A percentile compares a stretch with the other conserved stretches of the same genome.
These are phyloP conservation scores for Nakaseomyces bracarensis DNA, from an alignment of 1,139 yeast genomes.

Conservation along the genomic window DNA sequence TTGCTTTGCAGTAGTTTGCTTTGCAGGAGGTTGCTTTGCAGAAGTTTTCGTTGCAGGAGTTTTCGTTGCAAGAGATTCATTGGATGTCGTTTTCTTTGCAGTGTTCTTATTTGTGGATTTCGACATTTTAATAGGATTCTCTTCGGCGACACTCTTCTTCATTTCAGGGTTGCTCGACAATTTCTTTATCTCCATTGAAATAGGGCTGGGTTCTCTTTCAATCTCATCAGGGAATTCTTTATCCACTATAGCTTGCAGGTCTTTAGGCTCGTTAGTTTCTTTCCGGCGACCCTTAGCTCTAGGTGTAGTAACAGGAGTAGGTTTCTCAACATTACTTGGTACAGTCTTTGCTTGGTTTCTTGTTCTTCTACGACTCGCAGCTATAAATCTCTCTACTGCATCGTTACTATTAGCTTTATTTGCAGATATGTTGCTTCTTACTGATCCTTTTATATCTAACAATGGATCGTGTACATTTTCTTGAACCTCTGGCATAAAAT, in stretches of 20 bases:
- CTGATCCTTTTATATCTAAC: neutral
- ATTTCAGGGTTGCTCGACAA: neutral
- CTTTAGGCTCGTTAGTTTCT: neutral
- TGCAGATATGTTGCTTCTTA: neutral
- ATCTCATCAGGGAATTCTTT: neutral
- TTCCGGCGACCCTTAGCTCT: neutral
- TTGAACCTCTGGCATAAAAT: neutral
- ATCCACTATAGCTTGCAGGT: slow-evolving; percentile 4
- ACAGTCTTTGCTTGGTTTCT: neutral
- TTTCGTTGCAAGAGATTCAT: too few species aligned
- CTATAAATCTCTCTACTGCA: neutral
- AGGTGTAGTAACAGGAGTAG: too few species aligned
- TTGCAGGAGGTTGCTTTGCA: neutral
- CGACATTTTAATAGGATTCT: too few species aligned
- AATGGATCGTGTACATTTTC: neutral
- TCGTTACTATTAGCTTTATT: neutral
- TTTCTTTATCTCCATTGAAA: neutral
- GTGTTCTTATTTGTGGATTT: neutral
- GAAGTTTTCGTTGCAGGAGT: neutral
- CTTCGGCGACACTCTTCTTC: too few species aligned
- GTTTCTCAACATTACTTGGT: neutral
- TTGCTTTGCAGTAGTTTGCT: too few species aligned
- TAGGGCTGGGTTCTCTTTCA: neutral
- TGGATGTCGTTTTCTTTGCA: neutral
- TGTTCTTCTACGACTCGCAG: neutral